A percentile compares a stretch with the other conserved stretches of the same genome.
Conservation (phyloP, 192 early-diverging fungal species). For the Rhizophagus clarus region DNA sequence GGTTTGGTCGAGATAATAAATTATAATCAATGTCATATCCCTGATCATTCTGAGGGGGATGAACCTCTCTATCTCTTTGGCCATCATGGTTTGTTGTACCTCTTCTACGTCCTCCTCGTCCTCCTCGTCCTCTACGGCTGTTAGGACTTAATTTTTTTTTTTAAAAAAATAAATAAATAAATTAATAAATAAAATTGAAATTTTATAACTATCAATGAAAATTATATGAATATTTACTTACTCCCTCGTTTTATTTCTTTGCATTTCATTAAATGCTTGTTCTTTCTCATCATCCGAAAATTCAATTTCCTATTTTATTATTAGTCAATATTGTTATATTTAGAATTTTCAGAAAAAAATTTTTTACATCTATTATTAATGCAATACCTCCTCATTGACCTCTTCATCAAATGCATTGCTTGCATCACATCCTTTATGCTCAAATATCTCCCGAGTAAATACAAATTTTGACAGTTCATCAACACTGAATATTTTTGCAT, state of each 20-base stretch:
- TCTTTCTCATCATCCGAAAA: constrained; percentile 27
- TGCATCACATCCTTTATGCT: constrained; percentile 86
- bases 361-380: no score
- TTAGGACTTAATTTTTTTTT: no score
- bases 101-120: no score
- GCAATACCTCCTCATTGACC: constrained; percentile 61
- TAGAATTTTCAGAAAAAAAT: not conserved
- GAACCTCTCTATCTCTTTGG: no score
- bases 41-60: no score
- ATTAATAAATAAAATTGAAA: no score
- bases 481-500: constrained; percentile 63
- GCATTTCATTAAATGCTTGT: not conserved
- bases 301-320: constrained; percentile 4
- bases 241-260: not conserved
- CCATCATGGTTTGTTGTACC: no score
- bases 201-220: no score
- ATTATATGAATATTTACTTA: not conserved
- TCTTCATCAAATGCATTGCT: constrained; percentile 95
- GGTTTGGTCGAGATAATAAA: no score
- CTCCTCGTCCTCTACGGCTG: no score
- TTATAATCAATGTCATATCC: no score
- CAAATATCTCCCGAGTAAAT: constrained; percentile 62
- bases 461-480: constrained; percentile 66
- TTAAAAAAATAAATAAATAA: no score
- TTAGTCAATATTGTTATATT: not conserved